A percentile compares a stretch with the other conserved stretches of the same genome.
Conservation (phyloP, 2,329 filamentous ascomycete genomes). For the Xylariaceae sp. region DNA sequence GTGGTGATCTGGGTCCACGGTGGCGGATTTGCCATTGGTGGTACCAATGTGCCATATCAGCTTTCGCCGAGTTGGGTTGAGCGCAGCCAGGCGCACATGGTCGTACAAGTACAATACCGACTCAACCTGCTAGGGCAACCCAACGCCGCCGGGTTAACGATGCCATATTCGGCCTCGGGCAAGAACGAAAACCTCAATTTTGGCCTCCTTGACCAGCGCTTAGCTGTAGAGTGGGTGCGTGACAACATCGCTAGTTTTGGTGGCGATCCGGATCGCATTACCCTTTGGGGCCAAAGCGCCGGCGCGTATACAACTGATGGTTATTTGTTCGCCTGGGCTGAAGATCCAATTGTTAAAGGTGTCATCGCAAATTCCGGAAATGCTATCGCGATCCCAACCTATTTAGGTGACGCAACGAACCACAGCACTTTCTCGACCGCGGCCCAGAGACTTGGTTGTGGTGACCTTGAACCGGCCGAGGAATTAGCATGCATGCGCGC, state of each 20-base stretch:
- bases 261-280: slow-evolving; percentile 33
- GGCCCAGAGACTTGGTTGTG: slow-evolving; percentile 2
- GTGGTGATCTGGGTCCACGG: slow-evolving; percentile 22
- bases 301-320: slow-evolving; percentile 30
- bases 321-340: slow-evolving; percentile 8
- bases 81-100: slow-evolving; percentile 19
- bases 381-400: not conserved
- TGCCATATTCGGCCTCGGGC: not conserved
- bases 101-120: slow-evolving; percentile 25
- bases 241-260: slow-evolving; percentile 34
- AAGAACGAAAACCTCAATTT: not conserved
- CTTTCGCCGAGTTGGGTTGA: slow-evolving; percentile 19
- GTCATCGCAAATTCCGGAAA: slow-evolving; percentile 5
- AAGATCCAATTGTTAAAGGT: slow-evolving; percentile 6
- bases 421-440: slow-evolving; percentile 2
- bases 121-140: slow-evolving; percentile 30
- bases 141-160: slow-evolving; percentile 16
- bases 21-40: slow-evolving; percentile 11
- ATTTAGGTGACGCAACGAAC: slow-evolving; percentile 3
- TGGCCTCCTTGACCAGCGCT: slow-evolving; percentile 40
- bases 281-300: slow-evolving; percentile 46
- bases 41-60: slow-evolving; percentile 18
- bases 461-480: not conserved
- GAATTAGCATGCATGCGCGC: slow-evolving; percentile 6
- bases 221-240: slow-evolving; percentile 55